A percentile compares a stretch with the other conserved stretches of the same genome.
These are phyloP conservation scores for Colletotrichum liaoningense DNA, from an alignment of 2,329 filamentous ascomycete species.

Conservation along the genomic window DNA sequence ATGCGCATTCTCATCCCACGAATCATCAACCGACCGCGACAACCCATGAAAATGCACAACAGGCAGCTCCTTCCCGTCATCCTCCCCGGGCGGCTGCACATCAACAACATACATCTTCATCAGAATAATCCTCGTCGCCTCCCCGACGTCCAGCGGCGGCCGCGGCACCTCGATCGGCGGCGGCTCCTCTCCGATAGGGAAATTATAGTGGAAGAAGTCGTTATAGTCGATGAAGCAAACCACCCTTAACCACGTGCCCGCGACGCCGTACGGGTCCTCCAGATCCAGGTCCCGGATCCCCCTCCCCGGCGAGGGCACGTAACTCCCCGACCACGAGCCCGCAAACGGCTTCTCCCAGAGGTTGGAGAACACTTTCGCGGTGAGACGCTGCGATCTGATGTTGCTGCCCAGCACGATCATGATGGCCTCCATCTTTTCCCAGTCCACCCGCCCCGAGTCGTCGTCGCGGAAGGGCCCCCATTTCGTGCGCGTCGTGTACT, in stretches of 20 bases:
- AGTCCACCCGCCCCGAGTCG: constrained; percentile 72
- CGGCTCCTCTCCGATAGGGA: constrained; percentile 57
- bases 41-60: constrained; percentile 76
- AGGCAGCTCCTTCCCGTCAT: constrained; percentile 68
- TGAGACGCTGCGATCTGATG: constrained; percentile 60
- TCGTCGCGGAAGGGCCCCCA: constrained; percentile 82
- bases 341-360: constrained; percentile 68
- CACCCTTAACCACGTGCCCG: constrained; percentile 77
- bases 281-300: constrained; percentile 58
- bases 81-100: constrained; percentile 68
- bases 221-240: constrained; percentile 72
- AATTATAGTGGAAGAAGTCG: constrained; percentile 80
- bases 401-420: constrained; percentile 77
- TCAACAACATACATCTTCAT: constrained; percentile 73
- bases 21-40: constrained; percentile 70
- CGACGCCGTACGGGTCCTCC: constrained; percentile 77
- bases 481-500: constrained; percentile 68
- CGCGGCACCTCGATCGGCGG: constrained; percentile 53
- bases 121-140: constrained; percentile 77
- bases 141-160: constrained; percentile 67
- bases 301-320: constrained; percentile 48
- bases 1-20: constrained; percentile 76
- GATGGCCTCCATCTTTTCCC: constrained; percentile 83
- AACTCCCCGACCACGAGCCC: constrained; percentile 65
- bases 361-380: constrained; percentile 58